Conservation (phyloP, 2,329 filamentous ascomycete genomes). For the Paradendryphiella salina region DNA sequence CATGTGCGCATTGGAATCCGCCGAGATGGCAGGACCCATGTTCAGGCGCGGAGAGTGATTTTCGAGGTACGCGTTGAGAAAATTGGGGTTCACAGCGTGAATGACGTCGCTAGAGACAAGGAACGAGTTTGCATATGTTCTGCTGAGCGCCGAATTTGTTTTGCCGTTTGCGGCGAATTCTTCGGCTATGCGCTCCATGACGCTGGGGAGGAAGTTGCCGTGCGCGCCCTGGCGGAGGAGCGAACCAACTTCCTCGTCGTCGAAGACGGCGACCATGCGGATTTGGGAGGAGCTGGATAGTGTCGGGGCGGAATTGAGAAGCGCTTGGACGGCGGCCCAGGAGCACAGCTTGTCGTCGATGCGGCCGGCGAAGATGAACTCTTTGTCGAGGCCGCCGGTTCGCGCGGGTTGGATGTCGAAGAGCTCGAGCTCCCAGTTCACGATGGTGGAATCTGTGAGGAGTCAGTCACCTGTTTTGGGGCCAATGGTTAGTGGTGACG, state of each 20-base stretch:
- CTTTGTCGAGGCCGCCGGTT: constrained; percentile 81
- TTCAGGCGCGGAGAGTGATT: constrained; percentile 88
- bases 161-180: constrained; percentile 54
- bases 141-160: constrained; percentile 64
- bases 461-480: constrained; percentile 10
- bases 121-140: constrained; percentile 90
- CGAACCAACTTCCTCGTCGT: constrained; percentile 95
- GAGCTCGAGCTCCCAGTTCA: constrained; percentile 97
- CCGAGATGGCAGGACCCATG: constrained; percentile 76
- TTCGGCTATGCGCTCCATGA: constrained; percentile 81
- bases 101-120: constrained; percentile 90
- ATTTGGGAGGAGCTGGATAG: constrained; percentile 66
- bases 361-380: constrained; percentile 92
- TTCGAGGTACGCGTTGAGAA: constrained; percentile 77
- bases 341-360: constrained; percentile 98
- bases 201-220: constrained; percentile 82
- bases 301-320: constrained; percentile 65
- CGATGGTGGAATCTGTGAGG: constrained; percentile 64
- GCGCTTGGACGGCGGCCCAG: constrained; percentile 83
- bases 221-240: constrained; percentile 85
- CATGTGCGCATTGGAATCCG: constrained; percentile 92
- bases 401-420: constrained; percentile 87
- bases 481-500: constrained; percentile 3
- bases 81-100: constrained; percentile 94
- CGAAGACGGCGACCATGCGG: constrained; percentile 91